Evolutionary conservation across 495 filamentous ascomycete genomes (phyloP).

Genomic region (Letharia columbiana): DNA sequence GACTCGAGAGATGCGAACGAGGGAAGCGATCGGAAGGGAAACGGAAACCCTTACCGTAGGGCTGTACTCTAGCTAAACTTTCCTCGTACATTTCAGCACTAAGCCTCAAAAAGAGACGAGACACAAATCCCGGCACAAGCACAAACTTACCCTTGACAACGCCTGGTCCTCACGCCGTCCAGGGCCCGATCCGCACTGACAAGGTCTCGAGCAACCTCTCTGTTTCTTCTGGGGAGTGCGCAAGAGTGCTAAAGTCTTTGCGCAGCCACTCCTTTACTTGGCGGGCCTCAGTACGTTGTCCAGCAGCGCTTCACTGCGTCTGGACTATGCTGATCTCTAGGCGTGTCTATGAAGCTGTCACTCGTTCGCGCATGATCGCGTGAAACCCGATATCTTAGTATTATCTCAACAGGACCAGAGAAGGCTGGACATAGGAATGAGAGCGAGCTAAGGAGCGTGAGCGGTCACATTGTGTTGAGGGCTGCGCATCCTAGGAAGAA

Average conservation of each 20-base stretch:
- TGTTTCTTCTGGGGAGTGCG: conserved; percentile 17
- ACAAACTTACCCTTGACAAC: neutral
- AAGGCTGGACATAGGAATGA: conserved; percentile 10
- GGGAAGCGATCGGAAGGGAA: no score
- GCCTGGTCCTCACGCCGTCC: conserved; percentile 5
- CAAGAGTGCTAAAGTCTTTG: conserved; percentile 22
- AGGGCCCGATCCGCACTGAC: conserved; percentile 17
- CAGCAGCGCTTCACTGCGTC: conserved; percentile 23
- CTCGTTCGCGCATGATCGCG: conserved; percentile 13
- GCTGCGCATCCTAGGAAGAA: conserved; percentile 5
- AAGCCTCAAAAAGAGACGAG: neutral
- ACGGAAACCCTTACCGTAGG: no score
- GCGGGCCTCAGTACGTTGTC: conserved; percentile 22
- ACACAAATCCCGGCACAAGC: neutral
- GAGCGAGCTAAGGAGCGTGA: conserved; percentile 6
- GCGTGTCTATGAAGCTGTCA: conserved; percentile 12
- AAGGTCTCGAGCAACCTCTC: conserved; percentile 18
- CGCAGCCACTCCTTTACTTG: conserved; percentile 23
- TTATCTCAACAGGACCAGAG: neutral
- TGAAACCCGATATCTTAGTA: neutral
- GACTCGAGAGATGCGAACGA: no score
- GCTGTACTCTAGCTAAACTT: neutral
- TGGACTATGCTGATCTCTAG: conserved; percentile 21
- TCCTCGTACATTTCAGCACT: neutral
- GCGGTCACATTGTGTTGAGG: conserved; percentile 8